Conservation (phyloP, 2,329 filamentous ascomycete species). For the Daldinia eschscholtzii region DNA sequence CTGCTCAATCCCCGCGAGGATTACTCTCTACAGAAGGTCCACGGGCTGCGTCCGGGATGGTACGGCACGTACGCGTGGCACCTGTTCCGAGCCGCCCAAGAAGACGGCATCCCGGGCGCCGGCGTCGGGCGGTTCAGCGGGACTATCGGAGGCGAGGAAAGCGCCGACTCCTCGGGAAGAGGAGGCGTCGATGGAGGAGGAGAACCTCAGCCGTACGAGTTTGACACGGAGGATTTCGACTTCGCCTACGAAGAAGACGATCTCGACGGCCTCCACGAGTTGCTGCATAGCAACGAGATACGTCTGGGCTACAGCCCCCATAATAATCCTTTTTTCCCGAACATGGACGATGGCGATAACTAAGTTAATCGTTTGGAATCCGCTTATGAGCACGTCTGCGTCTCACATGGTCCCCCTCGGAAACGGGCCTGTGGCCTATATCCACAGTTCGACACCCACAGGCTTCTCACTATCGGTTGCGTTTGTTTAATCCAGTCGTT, state of each 20-base stretch:
- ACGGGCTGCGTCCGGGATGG: slow-evolving; percentile 57
- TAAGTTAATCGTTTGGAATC: neutral
- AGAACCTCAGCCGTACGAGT: neutral
- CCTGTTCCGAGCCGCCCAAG: slow-evolving; percentile 51
- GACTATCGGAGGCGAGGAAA: slow-evolving; percentile 37
- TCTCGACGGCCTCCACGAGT: neutral
- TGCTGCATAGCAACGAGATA: neutral
- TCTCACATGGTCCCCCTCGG: neutral
- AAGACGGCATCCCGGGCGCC: slow-evolving; percentile 54
- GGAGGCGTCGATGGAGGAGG: no score
- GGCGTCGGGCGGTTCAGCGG: slow-evolving; percentile 59
- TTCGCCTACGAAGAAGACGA: neutral
- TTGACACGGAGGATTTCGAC: neutral
- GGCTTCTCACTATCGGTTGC: neutral
- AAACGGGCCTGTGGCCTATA: neutral
- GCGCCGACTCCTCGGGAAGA: no score
- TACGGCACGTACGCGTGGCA: slow-evolving; percentile 51
- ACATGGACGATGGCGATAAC: neutral
- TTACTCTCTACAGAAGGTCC: slow-evolving; percentile 49
- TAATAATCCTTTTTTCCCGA: neutral
- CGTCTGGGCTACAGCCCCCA: neutral
- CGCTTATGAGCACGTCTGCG: neutral
- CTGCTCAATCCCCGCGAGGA: slow-evolving; percentile 51
- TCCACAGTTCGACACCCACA: neutral
- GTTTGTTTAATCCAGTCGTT: no score